A percentile compares a stretch with the other conserved stretches of the same genome.
Evolutionary conservation across 1,139 yeast species (phyloP).

Genomic region (Debaryomyces nepalensis): DNA sequence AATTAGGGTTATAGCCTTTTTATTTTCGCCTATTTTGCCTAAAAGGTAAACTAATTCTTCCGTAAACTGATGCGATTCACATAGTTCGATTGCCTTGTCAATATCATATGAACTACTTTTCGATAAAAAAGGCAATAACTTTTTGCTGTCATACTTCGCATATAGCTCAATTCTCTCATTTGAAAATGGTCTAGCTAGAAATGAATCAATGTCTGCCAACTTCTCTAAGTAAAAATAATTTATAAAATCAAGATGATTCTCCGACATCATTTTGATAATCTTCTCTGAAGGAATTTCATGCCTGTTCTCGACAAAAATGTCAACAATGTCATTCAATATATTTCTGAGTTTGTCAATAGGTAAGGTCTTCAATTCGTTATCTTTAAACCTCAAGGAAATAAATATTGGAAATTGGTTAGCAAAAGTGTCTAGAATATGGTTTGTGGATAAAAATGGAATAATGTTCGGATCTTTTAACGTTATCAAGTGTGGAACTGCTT

Average conservation of each 20-base stretch:
- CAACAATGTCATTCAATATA: conserved; percentile 50
- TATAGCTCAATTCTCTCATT: conserved; percentile 68
- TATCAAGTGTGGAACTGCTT: conserved; percentile 68
- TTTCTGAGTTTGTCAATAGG: conserved; percentile 49
- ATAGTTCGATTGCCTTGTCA: conserved; percentile 66
- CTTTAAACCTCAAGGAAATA: conserved; percentile 47
- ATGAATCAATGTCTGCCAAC: conserved; percentile 57
- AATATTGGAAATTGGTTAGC: conserved; percentile 56
- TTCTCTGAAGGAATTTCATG: conserved; percentile 63
- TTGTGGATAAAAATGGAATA: conserved; percentile 58
- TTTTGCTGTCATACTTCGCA: conserved; percentile 59
- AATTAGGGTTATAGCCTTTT: conserved; percentile 74
- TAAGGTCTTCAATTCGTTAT: conserved; percentile 34
- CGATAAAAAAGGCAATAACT: conserved; percentile 55
- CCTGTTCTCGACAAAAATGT: conserved; percentile 63
- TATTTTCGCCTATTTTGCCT: conserved; percentile 83
- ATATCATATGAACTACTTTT: conserved; percentile 63
- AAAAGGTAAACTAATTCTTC: conserved; percentile 81
- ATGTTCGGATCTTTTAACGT: conserved; percentile 57
- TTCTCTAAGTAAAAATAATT: conserved; percentile 65
- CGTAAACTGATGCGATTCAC: conserved; percentile 55
- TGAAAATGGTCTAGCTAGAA: conserved; percentile 59
- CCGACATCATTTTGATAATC: conserved; percentile 54
- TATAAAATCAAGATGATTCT: conserved; percentile 51
- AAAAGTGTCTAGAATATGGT: conserved; percentile 64